Evolutionary conservation across 305 asterid genomes (phyloP), one percentile per base, ranked within the genome.

Genomic region (Fraxinus baroniana): DNA sequence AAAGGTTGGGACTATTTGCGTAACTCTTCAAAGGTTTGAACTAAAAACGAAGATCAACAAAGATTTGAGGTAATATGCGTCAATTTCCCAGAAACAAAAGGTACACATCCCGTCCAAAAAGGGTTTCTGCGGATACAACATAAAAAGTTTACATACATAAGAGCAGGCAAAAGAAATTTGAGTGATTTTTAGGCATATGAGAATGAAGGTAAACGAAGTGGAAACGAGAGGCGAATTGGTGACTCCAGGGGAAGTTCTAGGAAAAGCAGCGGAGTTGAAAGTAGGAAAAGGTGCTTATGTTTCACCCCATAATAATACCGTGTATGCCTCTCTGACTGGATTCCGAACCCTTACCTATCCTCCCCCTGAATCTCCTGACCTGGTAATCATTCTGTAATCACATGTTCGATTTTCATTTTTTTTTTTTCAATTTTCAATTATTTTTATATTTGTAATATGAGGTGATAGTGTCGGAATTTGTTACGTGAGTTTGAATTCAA

Each of bases 241-340:
- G 72, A 95, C 98, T 1, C 99, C 99, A 0, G 99, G 99, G 79
- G 97, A 94, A 77, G 85, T 89, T 46, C 85, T 95, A 85, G 99
- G 99, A 1, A 88, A 86, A 86, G 86, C 90, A 1, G 83, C 92
- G 5, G 95, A 93, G 81, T 60, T 91, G 30, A 94, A 87, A 83
- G 92, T 97, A 33, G 99, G 98, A 1, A 86, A 83, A 44, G 99
- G 99, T 17, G 90, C 97, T 17, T 94, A 94, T 74, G 81, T 89
- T 46, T 90, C 97, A 2, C 55, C 90, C 26, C 85, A 90, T 80
- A 87, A 91, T 55, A 92, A 88, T 55, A 87, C 84, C 17, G 86
- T 94, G 2, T 91, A 90, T 86, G 93, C 99, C 86, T 91, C 97
- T 70, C 92, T 95, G 83, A 87, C 97, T 24, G 99, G 99, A 78